Percentiles rank a stretch among this genome's conserved stretches.
These are phyloP conservation scores for Groenewaldozyma salmanticensis DNA, from an alignment of 805 yeast species.

Conservation along the genomic window DNA sequence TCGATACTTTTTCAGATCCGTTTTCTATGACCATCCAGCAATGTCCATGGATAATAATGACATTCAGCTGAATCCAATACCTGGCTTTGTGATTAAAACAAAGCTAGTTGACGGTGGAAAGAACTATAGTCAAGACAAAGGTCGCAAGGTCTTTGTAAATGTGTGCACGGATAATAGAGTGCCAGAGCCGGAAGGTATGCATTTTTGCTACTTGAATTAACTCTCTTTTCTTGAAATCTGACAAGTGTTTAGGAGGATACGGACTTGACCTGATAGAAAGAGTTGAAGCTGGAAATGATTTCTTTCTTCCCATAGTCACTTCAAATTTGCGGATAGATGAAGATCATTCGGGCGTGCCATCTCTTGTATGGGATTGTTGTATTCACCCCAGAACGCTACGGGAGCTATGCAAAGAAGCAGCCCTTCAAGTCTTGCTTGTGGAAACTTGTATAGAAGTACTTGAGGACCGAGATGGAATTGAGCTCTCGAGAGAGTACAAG, in stretches of 20 bases:
- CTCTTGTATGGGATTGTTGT: slow-evolving; percentile 72
- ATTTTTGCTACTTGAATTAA: not conserved
- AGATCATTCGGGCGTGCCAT: slow-evolving; percentile 57
- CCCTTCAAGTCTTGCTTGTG: slow-evolving; percentile 53
- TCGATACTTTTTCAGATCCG: no score
- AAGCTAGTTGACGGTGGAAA: slow-evolving; percentile 32
- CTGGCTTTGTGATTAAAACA: slow-evolving; percentile 70
- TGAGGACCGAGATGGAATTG: slow-evolving; percentile 43
- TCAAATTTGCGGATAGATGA: slow-evolving; percentile 42
- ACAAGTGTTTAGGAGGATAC: slow-evolving; percentile 35
- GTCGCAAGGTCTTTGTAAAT: slow-evolving; percentile 68
- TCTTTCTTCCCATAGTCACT: slow-evolving; percentile 80
- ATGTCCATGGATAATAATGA: no score
- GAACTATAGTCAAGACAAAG: slow-evolving; percentile 22
- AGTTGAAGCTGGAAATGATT: slow-evolving; percentile 54
- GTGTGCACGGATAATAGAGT: slow-evolving; percentile 58
- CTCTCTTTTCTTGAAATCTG: no score
- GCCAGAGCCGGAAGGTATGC: slow-evolving; percentile 43
- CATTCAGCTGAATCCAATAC: slow-evolving; percentile 37
- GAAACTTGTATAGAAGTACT: slow-evolving; percentile 82
- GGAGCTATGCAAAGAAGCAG: slow-evolving; percentile 50
- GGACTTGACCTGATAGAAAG: slow-evolving; percentile 51
- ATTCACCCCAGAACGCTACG: slow-evolving; percentile 52
- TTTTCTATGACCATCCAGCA: no score
- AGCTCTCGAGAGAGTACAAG: slow-evolving; percentile 50